phyloP scores from a whole-genome alignment of 2,329 filamentous ascomycete genomes.

The Chaetoscypha palmicola region DNA sequence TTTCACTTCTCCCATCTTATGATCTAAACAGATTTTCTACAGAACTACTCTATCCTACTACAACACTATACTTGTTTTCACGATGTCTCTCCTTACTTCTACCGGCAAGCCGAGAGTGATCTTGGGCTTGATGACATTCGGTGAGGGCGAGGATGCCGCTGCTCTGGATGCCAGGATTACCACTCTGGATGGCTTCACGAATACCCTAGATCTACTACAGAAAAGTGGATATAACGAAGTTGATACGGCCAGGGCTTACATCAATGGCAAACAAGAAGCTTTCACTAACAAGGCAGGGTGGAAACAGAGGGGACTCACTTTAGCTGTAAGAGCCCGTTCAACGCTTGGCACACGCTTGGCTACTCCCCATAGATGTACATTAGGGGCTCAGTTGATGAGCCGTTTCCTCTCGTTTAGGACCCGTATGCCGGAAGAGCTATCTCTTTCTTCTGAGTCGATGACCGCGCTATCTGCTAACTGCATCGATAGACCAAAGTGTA shows the following conservation, averaged over 20 bases:
- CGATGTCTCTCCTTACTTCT: conserved; percentile 25
- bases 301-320: conserved; percentile 68
- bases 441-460: too few relatives aligned
- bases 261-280: conserved; percentile 66
- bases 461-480: not conserved
- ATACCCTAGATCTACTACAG: conserved; percentile 68
- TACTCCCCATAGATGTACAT: too few relatives aligned
- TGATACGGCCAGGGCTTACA: conserved; percentile 74
- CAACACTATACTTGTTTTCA: conserved; percentile 4
- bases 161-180: conserved; percentile 64
- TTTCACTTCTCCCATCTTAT: too few relatives aligned
- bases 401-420: too few relatives aligned
- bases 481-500: conserved; percentile 60
- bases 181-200: conserved; percentile 56
- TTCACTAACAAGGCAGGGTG: conserved; percentile 69
- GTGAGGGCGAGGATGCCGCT: conserved; percentile 48
- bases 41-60: not conserved
- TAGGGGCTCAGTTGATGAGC: too few relatives aligned
- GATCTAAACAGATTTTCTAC: too few relatives aligned
- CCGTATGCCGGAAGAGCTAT: not conserved
- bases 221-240: conserved; percentile 75
- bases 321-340: conserved; percentile 43
- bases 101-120: conserved; percentile 44
- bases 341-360: too few relatives aligned
- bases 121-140: conserved; percentile 83